Percentiles rank a stretch among this genome's conserved stretches.
phyloP scores from a whole-genome alignment of 176 grass and related monocot species.

The Carex pumila region DNA sequence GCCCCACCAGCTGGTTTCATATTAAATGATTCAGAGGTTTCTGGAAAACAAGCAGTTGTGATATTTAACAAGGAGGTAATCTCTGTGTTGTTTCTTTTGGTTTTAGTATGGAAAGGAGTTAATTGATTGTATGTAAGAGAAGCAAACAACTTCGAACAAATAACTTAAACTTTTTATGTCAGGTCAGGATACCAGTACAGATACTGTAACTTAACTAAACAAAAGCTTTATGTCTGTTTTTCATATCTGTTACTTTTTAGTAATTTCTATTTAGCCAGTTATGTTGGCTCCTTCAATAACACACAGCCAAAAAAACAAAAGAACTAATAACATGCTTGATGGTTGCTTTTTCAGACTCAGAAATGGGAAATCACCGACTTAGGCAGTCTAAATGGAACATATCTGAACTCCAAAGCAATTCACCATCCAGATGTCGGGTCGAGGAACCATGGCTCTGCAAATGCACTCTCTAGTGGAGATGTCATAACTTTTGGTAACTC shows the following conservation, averaged over 20 bases:
- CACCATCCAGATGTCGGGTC: slow-evolving; percentile 50
- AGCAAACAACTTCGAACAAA: not conserved
- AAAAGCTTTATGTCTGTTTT: not conserved
- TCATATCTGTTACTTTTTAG: not conserved
- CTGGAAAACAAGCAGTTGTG: slow-evolving; percentile 72
- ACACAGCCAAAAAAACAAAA: not conserved
- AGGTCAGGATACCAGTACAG: not conserved
- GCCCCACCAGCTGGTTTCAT: slow-evolving; percentile 48
- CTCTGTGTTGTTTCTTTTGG: not conserved
- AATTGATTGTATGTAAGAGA: not conserved
- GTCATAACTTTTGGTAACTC: slow-evolving; percentile 70
- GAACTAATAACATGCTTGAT: slow-evolving; percentile 2
- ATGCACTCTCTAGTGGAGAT: slow-evolving; percentile 74
- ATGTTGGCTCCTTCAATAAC: not conserved
- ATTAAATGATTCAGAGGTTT: slow-evolving; percentile 76
- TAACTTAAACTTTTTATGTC: not conserved
- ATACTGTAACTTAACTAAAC: not conserved
- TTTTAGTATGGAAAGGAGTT: slow-evolving; percentile 3
- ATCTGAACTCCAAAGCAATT: slow-evolving; percentile 51
- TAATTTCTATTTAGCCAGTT: not conserved
- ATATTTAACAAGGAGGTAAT: slow-evolving; percentile 65
- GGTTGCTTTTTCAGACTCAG: slow-evolving; percentile 34
- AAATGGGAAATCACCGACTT: slow-evolving; percentile 87
- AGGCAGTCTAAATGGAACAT: slow-evolving; percentile 93
- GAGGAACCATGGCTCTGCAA: slow-evolving; percentile 45